Evolutionary conservation across 2,329 filamentous ascomycete species (phyloP).

Genomic region (Colletotrichum orbiculare): DNA sequence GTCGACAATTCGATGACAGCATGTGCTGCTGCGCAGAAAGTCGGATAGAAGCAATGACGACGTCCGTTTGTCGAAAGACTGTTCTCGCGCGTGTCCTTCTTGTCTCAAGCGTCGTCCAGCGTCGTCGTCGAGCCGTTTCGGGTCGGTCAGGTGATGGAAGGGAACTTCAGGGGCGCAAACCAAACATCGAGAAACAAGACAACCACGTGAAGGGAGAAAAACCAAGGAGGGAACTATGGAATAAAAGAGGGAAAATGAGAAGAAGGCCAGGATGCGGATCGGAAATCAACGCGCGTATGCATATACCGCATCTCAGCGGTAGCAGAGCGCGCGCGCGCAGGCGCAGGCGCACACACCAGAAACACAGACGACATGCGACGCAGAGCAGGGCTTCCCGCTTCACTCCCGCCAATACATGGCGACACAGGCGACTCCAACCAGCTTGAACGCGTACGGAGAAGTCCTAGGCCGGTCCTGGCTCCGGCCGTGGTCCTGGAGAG

Average conservation of each 20-base stretch:
- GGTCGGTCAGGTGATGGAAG: background rate
- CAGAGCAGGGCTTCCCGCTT: conserved; percentile 34
- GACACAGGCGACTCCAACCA: conserved; percentile 32
- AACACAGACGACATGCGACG: conserved; percentile 35
- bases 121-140: conserved; percentile 12
- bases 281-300: conserved; percentile 23
- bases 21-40: background rate
- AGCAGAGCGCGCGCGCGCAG: conserved; percentile 13
- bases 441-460: background rate
- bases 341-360: conserved; percentile 32
- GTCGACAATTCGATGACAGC: conserved; percentile 18
- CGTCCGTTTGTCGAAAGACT: background rate
- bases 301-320: background rate
- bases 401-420: background rate
- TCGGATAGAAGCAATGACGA: background rate
- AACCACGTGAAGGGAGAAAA: background rate
- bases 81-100: background rate
- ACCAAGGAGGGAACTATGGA: background rate
- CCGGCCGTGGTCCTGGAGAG: background rate
- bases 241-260: conserved; percentile 3
- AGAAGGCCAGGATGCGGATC: conserved; percentile 7
- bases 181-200: conserved; percentile 5
- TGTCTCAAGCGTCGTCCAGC: conserved; percentile 4
- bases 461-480: background rate
- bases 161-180: too few species aligned